Base-by-base conservation (phyloP, 2,329 filamentous ascomycete genomes). In the Beauveria australis region DNA sequence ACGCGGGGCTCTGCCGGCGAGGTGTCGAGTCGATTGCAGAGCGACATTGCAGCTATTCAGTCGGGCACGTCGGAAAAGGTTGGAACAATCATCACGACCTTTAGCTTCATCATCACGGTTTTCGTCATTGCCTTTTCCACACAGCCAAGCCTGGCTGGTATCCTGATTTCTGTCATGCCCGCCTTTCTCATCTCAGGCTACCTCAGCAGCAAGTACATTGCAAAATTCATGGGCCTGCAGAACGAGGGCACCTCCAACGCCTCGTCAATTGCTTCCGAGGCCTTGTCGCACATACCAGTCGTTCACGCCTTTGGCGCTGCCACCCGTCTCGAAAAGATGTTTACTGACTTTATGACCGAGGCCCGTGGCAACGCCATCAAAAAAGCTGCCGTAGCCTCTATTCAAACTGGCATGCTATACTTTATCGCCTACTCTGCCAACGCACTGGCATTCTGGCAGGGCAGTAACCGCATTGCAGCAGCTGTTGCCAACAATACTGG, bases 391-490 rank as follows among this genome's bases (percentile, higher is more conserved):
- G 77, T 79, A 0, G 76, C 79, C 30, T 84, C 80, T 2, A 72
- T 82, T 0, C 83, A 86, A 67, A 76, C 81, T 7, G 84, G 84
- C 18, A 67, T 84, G 22, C 70, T 87, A 22, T 88, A 86, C 67
- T 87, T 88, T 65, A 79, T 88, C 60, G 83, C 84, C 2, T 87
- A 86, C 64, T 77, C 81, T 2, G 83, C 83, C 4, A 87, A 86
- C 65, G 84, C 81, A 6, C 71, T 88, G 6, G 85, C 85, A 0
- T 88, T 87, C 66, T 88, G 84, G 83, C 81, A 86, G 68, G 85
- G 85, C 46, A 84, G 81, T 64, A 74, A 71, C 44, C 26, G 59
- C 62, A 70, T 72, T 40, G 69, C 68, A 3, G 64, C 67, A 3
- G 65, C 66, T 1, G 65, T 67, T 43, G 69, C 70, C 2, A 22